Conservation (phyloP, 2,329 filamentous ascomycete species). For the Endoconidiophora polonica region DNA sequence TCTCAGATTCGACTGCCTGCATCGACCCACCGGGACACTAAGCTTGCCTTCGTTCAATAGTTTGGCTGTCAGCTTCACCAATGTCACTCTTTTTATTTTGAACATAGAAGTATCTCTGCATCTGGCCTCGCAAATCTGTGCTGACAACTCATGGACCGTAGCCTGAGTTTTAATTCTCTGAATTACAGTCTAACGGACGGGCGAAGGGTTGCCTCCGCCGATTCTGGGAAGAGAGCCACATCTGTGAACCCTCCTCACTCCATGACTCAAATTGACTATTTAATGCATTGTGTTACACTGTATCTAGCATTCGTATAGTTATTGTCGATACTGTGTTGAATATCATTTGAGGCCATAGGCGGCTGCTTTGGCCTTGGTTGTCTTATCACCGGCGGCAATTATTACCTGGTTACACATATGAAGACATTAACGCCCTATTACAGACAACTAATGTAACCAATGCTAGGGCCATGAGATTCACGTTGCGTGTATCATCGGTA, state of each 20-base stretch:
- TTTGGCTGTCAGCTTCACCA: neutral
- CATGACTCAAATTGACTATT: constrained; percentile 28
- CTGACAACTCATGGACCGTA: neutral
- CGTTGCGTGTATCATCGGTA: constrained; percentile 45
- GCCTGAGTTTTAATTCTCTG: neutral
- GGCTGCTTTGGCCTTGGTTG: constrained; percentile 32
- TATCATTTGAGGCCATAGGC: constrained; percentile 44
- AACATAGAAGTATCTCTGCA: neutral
- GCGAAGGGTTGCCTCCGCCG: neutral
- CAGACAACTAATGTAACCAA: constrained; percentile 31
- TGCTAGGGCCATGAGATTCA: constrained; percentile 44
- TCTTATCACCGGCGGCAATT: constrained; percentile 18
- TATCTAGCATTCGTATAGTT: constrained; percentile 35
- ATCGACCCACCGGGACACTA: neutral
- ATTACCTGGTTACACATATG: constrained; percentile 40
- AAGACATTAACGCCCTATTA: constrained; percentile 20
- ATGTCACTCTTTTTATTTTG: neutral
- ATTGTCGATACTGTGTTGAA: constrained; percentile 41
- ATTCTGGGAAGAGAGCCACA: neutral
- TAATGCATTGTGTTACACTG: constrained; percentile 28
- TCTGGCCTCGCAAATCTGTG: neutral
- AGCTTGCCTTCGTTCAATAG: neutral
- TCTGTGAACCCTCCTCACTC: neutral
- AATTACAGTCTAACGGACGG: neutral
- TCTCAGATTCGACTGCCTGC: neutral